Percentiles rank a stretch among this genome's conserved stretches.
Conservation (phyloP, 108 stramenopile species). For the Fistulifera solaris region DNA sequence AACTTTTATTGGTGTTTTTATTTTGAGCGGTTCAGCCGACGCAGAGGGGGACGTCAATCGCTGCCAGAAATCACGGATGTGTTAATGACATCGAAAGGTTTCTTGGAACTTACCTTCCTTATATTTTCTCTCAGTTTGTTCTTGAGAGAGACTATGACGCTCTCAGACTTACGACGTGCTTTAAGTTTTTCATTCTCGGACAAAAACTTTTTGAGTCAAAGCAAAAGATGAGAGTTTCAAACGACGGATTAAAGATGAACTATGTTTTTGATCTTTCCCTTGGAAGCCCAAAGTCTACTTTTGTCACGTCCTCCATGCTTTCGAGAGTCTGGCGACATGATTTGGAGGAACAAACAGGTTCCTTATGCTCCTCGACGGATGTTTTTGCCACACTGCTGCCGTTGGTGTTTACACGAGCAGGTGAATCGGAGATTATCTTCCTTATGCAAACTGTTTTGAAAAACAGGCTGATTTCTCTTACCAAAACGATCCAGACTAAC, state of each 20-base stretch:
- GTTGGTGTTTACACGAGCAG: constrained; percentile 36
- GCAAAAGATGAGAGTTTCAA: constrained; percentile 7
- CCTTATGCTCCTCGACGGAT: constrained; percentile 35
- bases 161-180: constrained; percentile 18
- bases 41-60: too few relatives aligned
- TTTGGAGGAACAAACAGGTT: constrained; percentile 37
- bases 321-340: constrained; percentile 6
- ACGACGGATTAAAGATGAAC: constrained; percentile 2
- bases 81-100: too few relatives aligned
- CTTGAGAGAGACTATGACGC: constrained; percentile 28
- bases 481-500: constrained; percentile 17
- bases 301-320: too few relatives aligned
- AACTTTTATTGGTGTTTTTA: too few relatives aligned
- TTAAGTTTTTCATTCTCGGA: constrained; percentile 17
- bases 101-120: constrained; percentile 5
- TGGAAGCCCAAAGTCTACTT: too few relatives aligned
- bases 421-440: constrained; percentile 35
- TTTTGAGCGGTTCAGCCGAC: too few relatives aligned
- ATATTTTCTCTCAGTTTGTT: constrained; percentile 22
- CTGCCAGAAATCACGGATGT: too few relatives aligned
- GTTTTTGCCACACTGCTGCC: constrained; percentile 50
- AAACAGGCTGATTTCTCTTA: constrained; percentile 8
- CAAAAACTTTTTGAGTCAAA: background rate
- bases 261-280: background rate
- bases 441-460: constrained; percentile 41